These are phyloP conservation scores for Smittium culicis DNA, from an alignment of 371 early-diverging fungal species.

Conservation along the genomic window DNA sequence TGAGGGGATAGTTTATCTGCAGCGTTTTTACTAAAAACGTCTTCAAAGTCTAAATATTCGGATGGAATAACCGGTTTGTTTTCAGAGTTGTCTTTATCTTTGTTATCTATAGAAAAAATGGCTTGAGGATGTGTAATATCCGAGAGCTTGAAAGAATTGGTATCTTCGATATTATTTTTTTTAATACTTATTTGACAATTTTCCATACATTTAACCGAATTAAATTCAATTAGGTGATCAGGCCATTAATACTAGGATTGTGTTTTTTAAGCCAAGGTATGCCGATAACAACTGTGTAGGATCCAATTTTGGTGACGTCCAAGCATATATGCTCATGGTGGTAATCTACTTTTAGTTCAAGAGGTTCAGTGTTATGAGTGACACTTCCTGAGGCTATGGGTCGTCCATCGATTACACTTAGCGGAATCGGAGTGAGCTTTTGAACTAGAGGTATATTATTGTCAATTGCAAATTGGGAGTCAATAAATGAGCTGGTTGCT, in stretches of 20 bases:
- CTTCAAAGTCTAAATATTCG: conserved; percentile 13
- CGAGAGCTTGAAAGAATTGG: neutral
- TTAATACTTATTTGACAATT: too few relatives aligned
- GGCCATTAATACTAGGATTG: conserved; percentile 12
- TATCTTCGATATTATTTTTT: too few relatives aligned
- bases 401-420: neutral
- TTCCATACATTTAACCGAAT: neutral
- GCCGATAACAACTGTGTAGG: conserved; percentile 8
- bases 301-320: neutral
- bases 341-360: neutral
- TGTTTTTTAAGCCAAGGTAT: conserved; percentile 11
- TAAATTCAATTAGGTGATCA: neutral
- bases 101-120: neutral
- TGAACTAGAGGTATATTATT: neutral
- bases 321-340: neutral
- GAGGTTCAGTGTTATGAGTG: conserved; percentile 6
- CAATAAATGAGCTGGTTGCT: conserved; percentile 8
- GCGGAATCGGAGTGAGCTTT: neutral
- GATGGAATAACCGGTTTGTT: conserved; percentile 13
- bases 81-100: neutral
- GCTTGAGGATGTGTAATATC: neutral
- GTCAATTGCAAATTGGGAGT: neutral
- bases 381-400: neutral
- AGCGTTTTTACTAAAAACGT: conserved; percentile 16
- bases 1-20: conserved; percentile 18